Evolutionary conservation across 768 basidiomycete species (phyloP), one percentile per base, ranked within the genome.

Genomic region (Rhodotorula paludigena): DNA sequence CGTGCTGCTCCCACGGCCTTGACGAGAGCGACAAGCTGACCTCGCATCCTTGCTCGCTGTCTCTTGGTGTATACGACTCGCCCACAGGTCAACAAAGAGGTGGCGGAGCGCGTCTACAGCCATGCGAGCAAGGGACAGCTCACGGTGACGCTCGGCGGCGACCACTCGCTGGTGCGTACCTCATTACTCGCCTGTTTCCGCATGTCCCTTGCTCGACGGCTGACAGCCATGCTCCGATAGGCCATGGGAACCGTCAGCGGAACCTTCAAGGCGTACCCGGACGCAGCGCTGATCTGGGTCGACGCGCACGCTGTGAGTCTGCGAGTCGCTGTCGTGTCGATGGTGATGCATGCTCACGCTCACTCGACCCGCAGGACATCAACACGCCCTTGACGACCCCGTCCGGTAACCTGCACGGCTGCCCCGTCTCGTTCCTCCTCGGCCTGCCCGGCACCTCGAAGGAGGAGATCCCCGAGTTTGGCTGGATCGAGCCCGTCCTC

Each of bases 221-320:
- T 2, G 39, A 20, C 23, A 20, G 12, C 3, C 15, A 33, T 2
- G 5, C 3, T 23, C 15, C 10, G 23, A 4, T 72, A 86, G 84
- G 87, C 92, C 0, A 88, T 97, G 88, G 96, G 92, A 18, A 98
- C 96, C 30, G 90, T 98, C 64, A 87, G 87, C 5, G 96, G 94
- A 35, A 92, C 90, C 10, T 80, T 93, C 41, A 84, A 76, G 55
- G 78, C 77, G 52, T 79, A 81, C 73, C 82, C 82, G 28, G 79
- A 82, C 65, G 81, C 81, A 3, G 89, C 90, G 77, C 87, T 99
- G 42, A 81, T 99, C 68, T 98, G 96, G 96, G 82, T 98, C 66
- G 96, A 99, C 77, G 96, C 96, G 5, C 96, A 76, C 60, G 74
- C 74, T 60, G 74, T 75, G 36, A 35, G 20, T 38, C 38, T n/a